Evolutionary conservation across 1,139 yeast species (phyloP).

Genomic region (Taphrina pruni): DNA sequence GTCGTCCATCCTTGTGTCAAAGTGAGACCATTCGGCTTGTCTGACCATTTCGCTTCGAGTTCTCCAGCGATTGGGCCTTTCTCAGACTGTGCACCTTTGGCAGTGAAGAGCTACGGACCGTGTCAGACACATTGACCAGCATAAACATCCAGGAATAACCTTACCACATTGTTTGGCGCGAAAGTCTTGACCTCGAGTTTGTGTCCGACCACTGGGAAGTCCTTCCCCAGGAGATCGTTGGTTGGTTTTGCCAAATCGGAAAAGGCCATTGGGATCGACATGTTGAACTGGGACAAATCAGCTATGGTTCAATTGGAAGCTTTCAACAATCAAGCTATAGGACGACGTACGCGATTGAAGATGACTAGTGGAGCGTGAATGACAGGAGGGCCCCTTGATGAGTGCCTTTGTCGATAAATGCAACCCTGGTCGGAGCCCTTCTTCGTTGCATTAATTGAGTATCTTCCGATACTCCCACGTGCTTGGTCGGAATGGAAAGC

Average conservation of each 20-base stretch:
- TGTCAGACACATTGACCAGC: not conserved
- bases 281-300: conserved; percentile 1
- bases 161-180: conserved; percentile 88
- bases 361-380: not conserved
- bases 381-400: not conserved
- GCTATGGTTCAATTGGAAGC: not conserved
- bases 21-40: conserved; percentile 91
- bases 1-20: conserved; percentile 98
- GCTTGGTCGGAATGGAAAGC: conserved; percentile 12
- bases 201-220: conserved; percentile 86
- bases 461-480: conserved; percentile 14
- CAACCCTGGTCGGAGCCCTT: conserved; percentile 2
- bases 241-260: conserved; percentile 82
- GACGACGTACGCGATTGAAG: conserved; percentile 13
- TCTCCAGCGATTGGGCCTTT: conserved; percentile 85
- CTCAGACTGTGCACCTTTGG: conserved; percentile 84
- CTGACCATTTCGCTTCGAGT: conserved; percentile 89
- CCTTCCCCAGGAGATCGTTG: conserved; percentile 86
- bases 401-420: not conserved
- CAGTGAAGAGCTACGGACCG: conserved; percentile 63
- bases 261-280: conserved; percentile 41
- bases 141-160: conserved; percentile 8
- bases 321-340: not conserved
- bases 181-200: conserved; percentile 86
- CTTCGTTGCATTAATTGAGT: not conserved